Base-by-base conservation (phyloP, 2,329 filamentous ascomycete genomes). In the Alternaria ethzedia region DNA sequence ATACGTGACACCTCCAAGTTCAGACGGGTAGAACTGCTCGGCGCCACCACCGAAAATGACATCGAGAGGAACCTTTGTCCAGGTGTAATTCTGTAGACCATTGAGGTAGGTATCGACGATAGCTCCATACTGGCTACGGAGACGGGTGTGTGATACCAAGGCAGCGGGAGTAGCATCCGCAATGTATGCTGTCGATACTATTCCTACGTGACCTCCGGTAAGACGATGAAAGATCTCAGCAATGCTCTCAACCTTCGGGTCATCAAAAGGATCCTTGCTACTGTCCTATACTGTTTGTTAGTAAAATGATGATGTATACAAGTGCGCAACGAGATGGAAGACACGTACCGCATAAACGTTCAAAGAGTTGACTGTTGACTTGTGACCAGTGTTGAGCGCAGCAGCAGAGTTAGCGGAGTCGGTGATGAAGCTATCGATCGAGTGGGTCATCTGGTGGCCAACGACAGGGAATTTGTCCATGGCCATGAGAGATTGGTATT, bases 391-490 rank as follows among this genome's bases (percentile, higher is more conserved):
- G 82, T 95, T 96, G 17, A 96, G 84, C 15, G 92, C 91, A 46
- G 90, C 92, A 5, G 92, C 92, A 6, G 90, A 93, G 82, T 96
- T 96, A 80, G 93, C 93, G 64, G 90, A 93, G 79, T 96, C 92
- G 41, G 92, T 96, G 76, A 96, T 95, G 84, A 92, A 95, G 54
- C 85, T 89, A 82, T 95, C 92, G 75, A 96, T 88, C 2, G 91
- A 94, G 81, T 95, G 92, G 11, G 92, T 94, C 86, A 96, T 95
- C 81, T 95, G 92, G 79, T 96, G 93, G 20, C 93, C 93, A 11
- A 95, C 77, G n/a, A 94, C 87, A 3, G 93, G 92, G 81, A 96
- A 96, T 75, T 93, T 86, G 82, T 96, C 93, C 83, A 96, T 85
- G 75, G 88, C 86, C 86, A 96, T 86, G 60, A 85, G 86, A 61